phyloP scores from a whole-genome alignment of 2,329 filamentous ascomycete genomes.

The Lachnellula willkommii region DNA sequence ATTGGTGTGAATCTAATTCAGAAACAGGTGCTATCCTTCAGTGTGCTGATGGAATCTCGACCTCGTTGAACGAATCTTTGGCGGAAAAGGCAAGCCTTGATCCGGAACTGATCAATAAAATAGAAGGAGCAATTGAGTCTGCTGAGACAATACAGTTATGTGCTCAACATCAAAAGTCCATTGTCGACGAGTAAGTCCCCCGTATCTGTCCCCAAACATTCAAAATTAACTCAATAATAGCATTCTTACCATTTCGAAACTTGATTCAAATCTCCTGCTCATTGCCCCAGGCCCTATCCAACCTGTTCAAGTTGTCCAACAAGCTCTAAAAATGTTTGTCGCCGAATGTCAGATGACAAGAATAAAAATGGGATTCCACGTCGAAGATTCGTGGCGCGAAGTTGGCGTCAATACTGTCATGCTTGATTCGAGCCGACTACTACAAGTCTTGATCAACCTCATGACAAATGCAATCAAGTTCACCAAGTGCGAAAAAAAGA shows the following conservation, averaged over 20 bases:
- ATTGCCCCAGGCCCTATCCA: slow-evolving; percentile 66
- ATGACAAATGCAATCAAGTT: slow-evolving; percentile 65
- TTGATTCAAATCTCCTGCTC: slow-evolving; percentile 65
- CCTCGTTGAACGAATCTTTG: slow-evolving; percentile 33
- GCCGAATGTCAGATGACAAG: slow-evolving; percentile 60
- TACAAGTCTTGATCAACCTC: slow-evolving; percentile 72
- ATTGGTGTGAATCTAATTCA: background rate
- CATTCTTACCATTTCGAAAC: slow-evolving; percentile 60
- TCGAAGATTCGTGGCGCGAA: slow-evolving; percentile 60
- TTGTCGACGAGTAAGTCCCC: slow-evolving; percentile 44
- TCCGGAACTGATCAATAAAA: slow-evolving; percentile 40
- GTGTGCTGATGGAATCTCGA: slow-evolving; percentile 65
- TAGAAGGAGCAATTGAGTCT: slow-evolving; percentile 59
- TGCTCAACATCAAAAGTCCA: slow-evolving; percentile 67
- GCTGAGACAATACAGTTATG: slow-evolving; percentile 74
- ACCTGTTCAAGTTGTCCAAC: slow-evolving; percentile 59
- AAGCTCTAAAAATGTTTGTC: slow-evolving; percentile 71
- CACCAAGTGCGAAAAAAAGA: slow-evolving; percentile 55
- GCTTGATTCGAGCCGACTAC: slow-evolving; percentile 66
- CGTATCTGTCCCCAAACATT: slow-evolving; percentile 26
- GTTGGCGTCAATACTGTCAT: slow-evolving; percentile 64
- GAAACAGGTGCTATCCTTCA: slow-evolving; percentile 59
- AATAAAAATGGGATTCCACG: slow-evolving; percentile 62
- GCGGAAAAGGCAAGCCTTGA: slow-evolving; percentile 28
- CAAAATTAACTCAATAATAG: background rate